Base-by-base conservation (phyloP, 2,329 filamentous ascomycete species). In the Talaromyces sp. region DNA sequence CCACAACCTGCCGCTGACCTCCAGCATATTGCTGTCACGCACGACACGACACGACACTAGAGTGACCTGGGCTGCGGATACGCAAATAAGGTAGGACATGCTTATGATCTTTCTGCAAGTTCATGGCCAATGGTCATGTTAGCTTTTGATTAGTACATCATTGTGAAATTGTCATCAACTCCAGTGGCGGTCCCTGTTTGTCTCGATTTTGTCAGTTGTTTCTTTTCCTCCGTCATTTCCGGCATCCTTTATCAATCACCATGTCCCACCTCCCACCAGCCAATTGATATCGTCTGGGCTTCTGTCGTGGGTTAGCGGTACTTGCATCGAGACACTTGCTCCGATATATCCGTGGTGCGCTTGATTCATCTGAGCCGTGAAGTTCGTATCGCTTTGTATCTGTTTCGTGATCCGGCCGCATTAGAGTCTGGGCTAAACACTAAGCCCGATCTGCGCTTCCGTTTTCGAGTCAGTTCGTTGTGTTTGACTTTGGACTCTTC, bases 401-500 rank as follows among this genome's bases (percentile, higher is more conserved):
- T 50, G 55, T 52, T 37, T 52, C 17, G 48, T 36, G 31, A 39
- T 39, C 33, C 19, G 48, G 35, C 46, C 55, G 55, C 39, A 35
- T 57, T 37, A n/a, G n/a, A n/a, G n/a, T n/a, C n/a, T n/a, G 46
- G 55, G 55, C 28, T 40, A 28, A 31, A 43, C 55, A 46, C 55
- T 52, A 51, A 45, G 31, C 40, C 55, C 28, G 5, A 41, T 52
- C 19, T 15, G 54, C 43, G 31, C 17, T 40, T 56, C 54, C 54
- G 54, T 56, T 56, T 56, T 56, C 54, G 54, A 56, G 45, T 48
- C 28, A 48, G 33, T 31, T 55, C 19, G 15, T 21, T 35, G 5
- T 36, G 31, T n/a, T n/a, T n/a, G n/a, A n/a, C n/a, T n/a, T 35
- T 43, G 31, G 52, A 52, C 39, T 46, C 40, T 19, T 46, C 36